Evolutionary conservation across 345 rosid genomes (phyloP).

Genomic region (Hypericum androsaemum): DNA sequence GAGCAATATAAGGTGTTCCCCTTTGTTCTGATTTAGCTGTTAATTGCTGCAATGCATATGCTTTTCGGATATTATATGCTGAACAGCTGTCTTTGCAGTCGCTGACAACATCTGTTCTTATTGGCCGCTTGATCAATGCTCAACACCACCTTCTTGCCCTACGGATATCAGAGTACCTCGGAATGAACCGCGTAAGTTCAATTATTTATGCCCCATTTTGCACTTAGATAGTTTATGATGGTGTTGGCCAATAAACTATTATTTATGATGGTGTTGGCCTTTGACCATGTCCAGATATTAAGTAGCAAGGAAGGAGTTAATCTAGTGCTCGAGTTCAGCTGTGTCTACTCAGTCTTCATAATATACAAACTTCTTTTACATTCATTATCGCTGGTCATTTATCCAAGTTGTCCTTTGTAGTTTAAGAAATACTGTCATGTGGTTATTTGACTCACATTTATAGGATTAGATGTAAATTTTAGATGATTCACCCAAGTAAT

Average conservation of each 20-base stretch:
- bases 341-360: too few relatives aligned
- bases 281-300: too few relatives aligned
- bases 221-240: neutral
- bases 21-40: constrained; percentile 3
- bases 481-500: too few relatives aligned
- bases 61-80: constrained; percentile 11
- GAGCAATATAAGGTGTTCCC: constrained; percentile 78
- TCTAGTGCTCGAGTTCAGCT: too few relatives aligned
- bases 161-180: constrained; percentile 76
- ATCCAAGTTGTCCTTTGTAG: too few relatives aligned
- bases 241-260: neutral
- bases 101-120: constrained; percentile 72
- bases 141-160: constrained; percentile 79
- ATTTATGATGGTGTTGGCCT: too few relatives aligned
- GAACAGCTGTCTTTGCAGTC: constrained; percentile 39
- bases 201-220: neutral
- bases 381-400: too few relatives aligned
- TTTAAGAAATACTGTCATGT: too few relatives aligned
- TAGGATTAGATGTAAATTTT: too few relatives aligned
- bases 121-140: constrained; percentile 84
- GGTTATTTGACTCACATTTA: too few relatives aligned
- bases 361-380: too few relatives aligned
- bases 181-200: constrained; percentile 77
- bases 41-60: constrained; percentile 6
- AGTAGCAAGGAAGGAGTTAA: too few relatives aligned